Conservation (phyloP, 139 green algal species). For the Chlorella sp. region DNA sequence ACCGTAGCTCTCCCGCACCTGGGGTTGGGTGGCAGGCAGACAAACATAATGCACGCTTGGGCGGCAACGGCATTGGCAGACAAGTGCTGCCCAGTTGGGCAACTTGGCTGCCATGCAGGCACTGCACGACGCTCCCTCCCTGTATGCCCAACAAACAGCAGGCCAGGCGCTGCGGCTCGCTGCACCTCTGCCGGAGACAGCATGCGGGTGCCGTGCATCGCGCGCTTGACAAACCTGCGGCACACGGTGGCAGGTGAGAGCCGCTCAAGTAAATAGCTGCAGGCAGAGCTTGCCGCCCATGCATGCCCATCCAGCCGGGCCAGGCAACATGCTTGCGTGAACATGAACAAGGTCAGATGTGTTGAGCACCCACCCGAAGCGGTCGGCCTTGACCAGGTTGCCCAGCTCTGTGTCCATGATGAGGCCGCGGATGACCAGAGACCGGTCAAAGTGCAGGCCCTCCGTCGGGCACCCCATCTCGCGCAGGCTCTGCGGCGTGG, state of each 20-base stretch:
- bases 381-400: constrained; percentile 74
- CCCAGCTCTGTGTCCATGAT: constrained; percentile 72
- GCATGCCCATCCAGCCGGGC: too few relatives aligned
- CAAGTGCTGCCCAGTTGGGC: too few relatives aligned
- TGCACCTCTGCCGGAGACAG: constrained; percentile 77
- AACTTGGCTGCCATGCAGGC: too few relatives aligned
- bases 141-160: too few relatives aligned
- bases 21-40: neutral
- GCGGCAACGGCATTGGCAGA: too few relatives aligned
- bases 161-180: too few relatives aligned
- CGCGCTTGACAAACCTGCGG: constrained; percentile 80
- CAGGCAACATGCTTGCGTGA: too few relatives aligned
- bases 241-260: neutral
- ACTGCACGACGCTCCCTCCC: too few relatives aligned
- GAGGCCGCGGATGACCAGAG: constrained; percentile 86
- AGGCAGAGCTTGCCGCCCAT: too few relatives aligned
- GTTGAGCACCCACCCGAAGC: constrained; percentile 70
- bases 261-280: too few relatives aligned
- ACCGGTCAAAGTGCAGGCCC: constrained; percentile 87
- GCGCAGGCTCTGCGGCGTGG: constrained; percentile 36
- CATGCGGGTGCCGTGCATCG: constrained; percentile 96
- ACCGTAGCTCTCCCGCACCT: constrained; percentile 76
- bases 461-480: constrained; percentile 81
- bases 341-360: too few relatives aligned
- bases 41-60: too few relatives aligned